A percentile compares a stretch with the other conserved stretches of the same genome.
phyloP scores from a whole-genome alignment of 208 protist genomes.

The Angomonas deanei region DNA sequence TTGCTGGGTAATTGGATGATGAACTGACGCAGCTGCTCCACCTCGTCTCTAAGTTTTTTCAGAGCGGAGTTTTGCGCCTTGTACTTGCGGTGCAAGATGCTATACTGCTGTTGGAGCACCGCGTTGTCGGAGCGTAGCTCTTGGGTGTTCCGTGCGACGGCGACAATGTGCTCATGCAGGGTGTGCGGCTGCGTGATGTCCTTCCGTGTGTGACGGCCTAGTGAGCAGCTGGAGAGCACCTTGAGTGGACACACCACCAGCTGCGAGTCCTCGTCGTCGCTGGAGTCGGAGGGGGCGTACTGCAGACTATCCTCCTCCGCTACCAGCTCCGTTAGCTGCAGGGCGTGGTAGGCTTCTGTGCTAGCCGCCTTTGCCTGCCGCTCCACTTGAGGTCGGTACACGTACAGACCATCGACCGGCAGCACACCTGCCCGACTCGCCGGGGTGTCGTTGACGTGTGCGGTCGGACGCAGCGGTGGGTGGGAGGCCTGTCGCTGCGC shows the following conservation, averaged over 20 bases:
- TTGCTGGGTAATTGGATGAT: neutral
- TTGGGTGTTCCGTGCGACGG: conserved; percentile 15
- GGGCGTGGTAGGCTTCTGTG: conserved; percentile 12
- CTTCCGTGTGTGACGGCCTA: conserved; percentile 25
- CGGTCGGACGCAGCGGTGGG: neutral
- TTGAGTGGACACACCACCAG: conserved; percentile 32
- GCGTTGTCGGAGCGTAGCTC: conserved; percentile 19
- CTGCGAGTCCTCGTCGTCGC: neutral
- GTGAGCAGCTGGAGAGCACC: conserved; percentile 22
- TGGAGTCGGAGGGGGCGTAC: neutral
- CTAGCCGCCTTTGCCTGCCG: neutral
- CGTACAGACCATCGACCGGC: neutral
- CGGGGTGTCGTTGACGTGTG: neutral
- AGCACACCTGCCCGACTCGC: neutral
- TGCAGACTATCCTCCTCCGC: neutral
- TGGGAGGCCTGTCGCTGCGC: neutral
- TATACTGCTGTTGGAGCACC: conserved; percentile 19
- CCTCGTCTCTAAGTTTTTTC: conserved; percentile 13
- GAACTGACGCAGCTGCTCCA: conserved; percentile 14
- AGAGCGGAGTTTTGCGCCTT: conserved; percentile 14
- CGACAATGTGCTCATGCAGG: conserved; percentile 26
- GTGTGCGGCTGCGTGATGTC: conserved; percentile 14
- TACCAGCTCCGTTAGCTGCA: conserved; percentile 9
- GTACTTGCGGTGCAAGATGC: conserved; percentile 15
- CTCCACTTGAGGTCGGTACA: neutral